phyloP scores from a whole-genome alignment of 2,329 filamentous ascomycete genomes.

The Canariomyces notabilis region DNA sequence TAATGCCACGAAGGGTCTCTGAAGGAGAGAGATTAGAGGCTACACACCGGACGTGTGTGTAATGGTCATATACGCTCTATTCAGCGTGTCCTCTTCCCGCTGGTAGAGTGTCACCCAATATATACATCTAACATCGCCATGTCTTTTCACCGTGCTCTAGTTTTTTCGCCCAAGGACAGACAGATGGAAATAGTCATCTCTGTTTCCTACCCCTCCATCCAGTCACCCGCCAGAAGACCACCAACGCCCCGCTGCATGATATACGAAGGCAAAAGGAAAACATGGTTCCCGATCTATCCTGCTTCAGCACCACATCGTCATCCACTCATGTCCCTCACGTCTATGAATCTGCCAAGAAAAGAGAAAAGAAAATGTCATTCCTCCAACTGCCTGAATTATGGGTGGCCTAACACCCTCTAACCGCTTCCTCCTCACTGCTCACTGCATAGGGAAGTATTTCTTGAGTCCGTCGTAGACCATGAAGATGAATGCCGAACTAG shows the following conservation, averaged over 20 bases:
- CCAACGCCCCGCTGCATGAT: too few species aligned
- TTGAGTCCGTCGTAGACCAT: constrained; percentile 89
- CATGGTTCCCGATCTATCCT: too few species aligned
- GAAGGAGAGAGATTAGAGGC: too few species aligned
- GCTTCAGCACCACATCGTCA: too few species aligned
- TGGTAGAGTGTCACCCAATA: not conserved
- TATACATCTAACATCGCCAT: not conserved
- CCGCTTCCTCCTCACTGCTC: constrained; percentile 23
- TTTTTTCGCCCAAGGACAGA: too few species aligned
- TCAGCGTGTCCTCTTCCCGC: not conserved
- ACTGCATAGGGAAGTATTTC: constrained; percentile 52
- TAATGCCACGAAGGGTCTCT: too few species aligned
- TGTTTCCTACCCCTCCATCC: too few species aligned
- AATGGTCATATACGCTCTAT: not conserved
- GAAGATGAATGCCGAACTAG: constrained; percentile 97
- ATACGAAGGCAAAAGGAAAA: too few species aligned
- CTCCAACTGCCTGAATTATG: too few species aligned
- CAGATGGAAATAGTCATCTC: too few species aligned
- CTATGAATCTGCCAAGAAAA: not conserved
- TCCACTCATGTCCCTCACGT: too few species aligned
- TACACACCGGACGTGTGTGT: not conserved
- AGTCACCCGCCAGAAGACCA: too few species aligned
- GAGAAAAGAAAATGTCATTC: not conserved
- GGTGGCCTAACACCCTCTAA: not conserved
- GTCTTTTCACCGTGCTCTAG: not conserved